phyloP scores from a whole-genome alignment of 305 asterid species.

The Fraxinus sp. region DNA sequence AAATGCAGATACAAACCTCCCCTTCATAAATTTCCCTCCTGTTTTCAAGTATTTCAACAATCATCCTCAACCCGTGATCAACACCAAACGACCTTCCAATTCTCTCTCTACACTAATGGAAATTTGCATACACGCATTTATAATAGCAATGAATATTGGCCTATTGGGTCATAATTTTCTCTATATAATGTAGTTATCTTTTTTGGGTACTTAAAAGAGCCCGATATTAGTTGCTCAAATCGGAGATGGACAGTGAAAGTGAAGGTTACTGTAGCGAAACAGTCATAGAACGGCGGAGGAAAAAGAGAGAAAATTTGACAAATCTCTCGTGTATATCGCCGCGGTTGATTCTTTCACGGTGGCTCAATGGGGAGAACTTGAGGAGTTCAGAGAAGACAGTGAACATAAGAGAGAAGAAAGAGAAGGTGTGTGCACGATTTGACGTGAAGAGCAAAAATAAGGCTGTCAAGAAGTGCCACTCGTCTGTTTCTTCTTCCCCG shows the following conservation, averaged over 20 bases:
- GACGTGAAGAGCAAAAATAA: conserved; percentile 7
- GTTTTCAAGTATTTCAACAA: not conserved
- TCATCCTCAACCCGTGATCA: conserved; percentile 35
- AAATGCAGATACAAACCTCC: not conserved
- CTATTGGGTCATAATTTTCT: not conserved
- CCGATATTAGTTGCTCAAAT: conserved; percentile 19
- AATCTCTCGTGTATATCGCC: conserved; percentile 54
- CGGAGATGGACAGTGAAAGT: conserved; percentile 17
- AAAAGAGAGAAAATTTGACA: conserved; percentile 34
- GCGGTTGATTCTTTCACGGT: conserved; percentile 41
- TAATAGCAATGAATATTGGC: not conserved
- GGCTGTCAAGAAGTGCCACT: not conserved
- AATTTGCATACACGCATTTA: not conserved
- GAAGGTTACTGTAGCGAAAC: conserved; percentile 28
- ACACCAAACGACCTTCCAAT: conserved; percentile 34
- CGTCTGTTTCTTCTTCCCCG: conserved; percentile 23
- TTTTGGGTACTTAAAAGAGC: not conserved
- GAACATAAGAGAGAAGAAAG: conserved; percentile 22
- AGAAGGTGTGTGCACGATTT: conserved; percentile 14
- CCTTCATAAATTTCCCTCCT: not conserved
- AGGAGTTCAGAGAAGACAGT: conserved; percentile 17
- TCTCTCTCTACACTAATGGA: conserved; percentile 40
- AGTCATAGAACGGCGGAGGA: conserved; percentile 21
- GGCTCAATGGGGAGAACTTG: conserved; percentile 35
- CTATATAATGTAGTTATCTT: conserved; percentile 22